Base-by-base conservation (phyloP, 2,329 filamentous ascomycete species). In the Ascochyta viciae-villosae region DNA sequence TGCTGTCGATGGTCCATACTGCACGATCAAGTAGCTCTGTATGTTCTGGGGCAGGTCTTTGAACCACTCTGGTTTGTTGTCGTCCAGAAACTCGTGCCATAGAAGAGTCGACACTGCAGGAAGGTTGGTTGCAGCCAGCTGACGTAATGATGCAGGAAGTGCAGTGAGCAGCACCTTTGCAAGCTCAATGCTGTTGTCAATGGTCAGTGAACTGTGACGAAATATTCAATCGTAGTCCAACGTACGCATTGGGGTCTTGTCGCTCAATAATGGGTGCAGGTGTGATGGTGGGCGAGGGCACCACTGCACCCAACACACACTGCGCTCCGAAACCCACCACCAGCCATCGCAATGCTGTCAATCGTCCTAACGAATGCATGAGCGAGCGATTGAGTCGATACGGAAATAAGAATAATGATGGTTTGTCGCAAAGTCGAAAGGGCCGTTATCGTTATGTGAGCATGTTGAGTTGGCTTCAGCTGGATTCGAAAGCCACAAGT, bases 21-120 rank as follows among this genome's bases (percentile, higher is more conserved):
- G 58, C 13, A 52, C 40, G 15, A 74, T 67, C 35, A 76, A 58
- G 53, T 76, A 75, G 33, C 57, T 69, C 46, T 75, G 73, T 19
- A 76, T 66, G 22, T 74, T 64, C 34, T 49, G 56, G n/a, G 73
- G 73, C 16, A 76, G 47, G 22, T 67, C 64, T 6, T 46, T 40
- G 26, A 76, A 76, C 73, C 74, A 76, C 13, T 63, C 54, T 5
- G 73, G 74, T 31, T 63, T 72, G 5, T 71, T 71, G 22, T 70
- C 60, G 27, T 74, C 71, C 2, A 75, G 53, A 29, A 76, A 75
- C 7, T 75, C 67, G 3, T 61, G 57, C 67, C 68, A 72, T 6
- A 76, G 47, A 7, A 75, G 71, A 49, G 69, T 70, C 6, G 74
- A 76, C 2, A 71, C 68, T 4, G 71, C 73, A 3, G 72, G 71